A percentile compares a stretch with the other conserved stretches of the same genome.
Conservation (phyloP, 2,329 filamentous ascomycete genomes). For the Aspergillus fumigatus region DNA sequence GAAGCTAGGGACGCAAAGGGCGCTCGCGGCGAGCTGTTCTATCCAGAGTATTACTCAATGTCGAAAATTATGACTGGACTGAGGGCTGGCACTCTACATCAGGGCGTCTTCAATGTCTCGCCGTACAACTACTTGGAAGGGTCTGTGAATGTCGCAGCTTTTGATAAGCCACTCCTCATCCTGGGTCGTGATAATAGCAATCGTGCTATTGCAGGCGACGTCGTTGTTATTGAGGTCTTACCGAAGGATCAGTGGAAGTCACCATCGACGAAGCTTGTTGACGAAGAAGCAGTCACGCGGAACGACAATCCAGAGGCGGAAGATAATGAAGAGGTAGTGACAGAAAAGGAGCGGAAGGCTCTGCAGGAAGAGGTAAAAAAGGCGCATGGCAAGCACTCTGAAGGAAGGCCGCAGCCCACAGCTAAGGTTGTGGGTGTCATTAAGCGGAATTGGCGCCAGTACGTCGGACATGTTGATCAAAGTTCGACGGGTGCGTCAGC, state of each 20-base stretch:
- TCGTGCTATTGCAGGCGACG: constrained; percentile 82
- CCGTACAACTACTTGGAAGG: constrained; percentile 98
- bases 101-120: constrained; percentile 93
- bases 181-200: constrained; percentile 96
- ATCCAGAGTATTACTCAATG: constrained; percentile 81
- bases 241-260: constrained; percentile 96
- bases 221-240: constrained; percentile 88
- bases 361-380: constrained; percentile 88
- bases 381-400: constrained; percentile 69
- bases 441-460: constrained; percentile 96
- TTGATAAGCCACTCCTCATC: constrained; percentile 81
- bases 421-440: constrained; percentile 87
- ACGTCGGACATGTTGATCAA: constrained; percentile 90
- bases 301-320: constrained; percentile 91
- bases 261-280: constrained; percentile 90
- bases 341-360: constrained; percentile 78
- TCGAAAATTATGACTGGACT: constrained; percentile 94
- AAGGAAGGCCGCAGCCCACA: constrained; percentile 80
- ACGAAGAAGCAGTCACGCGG: constrained; percentile 85
- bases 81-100: constrained; percentile 82
- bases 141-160: constrained; percentile 82
- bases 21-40: constrained; percentile 67
- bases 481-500: constrained; percentile 71
- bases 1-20: constrained; percentile 62
- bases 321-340: constrained; percentile 69